These are phyloP conservation scores for Talaromyces borbonicus DNA, from an alignment of 495 filamentous ascomycete species.

Conservation along the genomic window DNA sequence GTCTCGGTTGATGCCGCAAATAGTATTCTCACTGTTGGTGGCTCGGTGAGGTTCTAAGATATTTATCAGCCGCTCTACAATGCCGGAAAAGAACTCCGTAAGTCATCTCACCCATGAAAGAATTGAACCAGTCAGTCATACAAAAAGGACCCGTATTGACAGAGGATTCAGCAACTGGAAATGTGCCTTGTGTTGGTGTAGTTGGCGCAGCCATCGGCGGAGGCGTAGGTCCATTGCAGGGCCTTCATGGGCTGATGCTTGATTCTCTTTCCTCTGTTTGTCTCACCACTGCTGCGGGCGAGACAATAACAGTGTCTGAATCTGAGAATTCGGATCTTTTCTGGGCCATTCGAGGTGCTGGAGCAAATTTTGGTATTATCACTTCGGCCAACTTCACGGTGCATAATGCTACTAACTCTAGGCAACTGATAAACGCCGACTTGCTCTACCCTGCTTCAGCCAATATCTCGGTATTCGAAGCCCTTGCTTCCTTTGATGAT, in stretches of 20 bases:
- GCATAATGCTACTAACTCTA: conserved; percentile 16
- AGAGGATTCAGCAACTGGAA: conserved; percentile 13
- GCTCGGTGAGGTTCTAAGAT: conserved; percentile 11
- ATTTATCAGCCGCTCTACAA: conserved; percentile 13
- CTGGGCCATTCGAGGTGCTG: conserved; percentile 22
- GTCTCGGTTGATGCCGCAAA: conserved; percentile 9
- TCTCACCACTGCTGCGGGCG: conserved; percentile 23
- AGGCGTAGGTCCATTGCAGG: conserved; percentile 25
- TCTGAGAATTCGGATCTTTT: conserved; percentile 33
- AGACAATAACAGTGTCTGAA: conserved; percentile 21
- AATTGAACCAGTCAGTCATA: background rate
- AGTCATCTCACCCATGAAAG: conserved; percentile 1
- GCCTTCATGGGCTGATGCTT: conserved; percentile 24
- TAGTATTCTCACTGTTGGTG: conserved; percentile 17
- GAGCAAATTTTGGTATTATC: conserved; percentile 41
- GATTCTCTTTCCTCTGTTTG: conserved; percentile 24
- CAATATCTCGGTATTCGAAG: conserved; percentile 15
- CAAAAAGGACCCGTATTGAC: background rate
- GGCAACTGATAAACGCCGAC: conserved; percentile 19
- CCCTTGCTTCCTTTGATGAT: conserved; percentile 16
- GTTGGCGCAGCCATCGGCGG: conserved; percentile 30
- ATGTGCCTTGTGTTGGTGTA: conserved; percentile 19
- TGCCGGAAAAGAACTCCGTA: conserved; percentile 24
- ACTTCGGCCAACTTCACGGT: conserved; percentile 26
- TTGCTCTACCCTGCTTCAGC: conserved; percentile 13